Percentiles rank a stretch among this genome's conserved stretches.
Conservation (phyloP, 2,329 filamentous ascomycete species). For the Chaetomiaceae sp. region DNA sequence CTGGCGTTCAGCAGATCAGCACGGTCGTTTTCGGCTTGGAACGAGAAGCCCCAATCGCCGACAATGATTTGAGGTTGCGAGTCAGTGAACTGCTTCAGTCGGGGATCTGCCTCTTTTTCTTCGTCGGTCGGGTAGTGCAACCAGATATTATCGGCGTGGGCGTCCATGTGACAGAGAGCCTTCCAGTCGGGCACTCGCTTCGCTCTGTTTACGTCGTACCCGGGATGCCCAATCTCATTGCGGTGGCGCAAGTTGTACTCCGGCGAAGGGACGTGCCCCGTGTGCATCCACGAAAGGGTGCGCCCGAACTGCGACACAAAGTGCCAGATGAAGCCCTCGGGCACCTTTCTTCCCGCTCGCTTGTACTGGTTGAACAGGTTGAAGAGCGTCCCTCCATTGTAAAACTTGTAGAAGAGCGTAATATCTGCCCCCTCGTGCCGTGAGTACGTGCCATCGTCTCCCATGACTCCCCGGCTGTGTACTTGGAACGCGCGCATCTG, state of each 20-base stretch:
- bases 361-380: neutral
- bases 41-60: slow-evolving; percentile 16
- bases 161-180: slow-evolving; percentile 15
- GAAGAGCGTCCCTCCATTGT: slow-evolving; percentile 14
- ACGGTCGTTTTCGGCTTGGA: slow-evolving; percentile 5
- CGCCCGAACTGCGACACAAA: slow-evolving; percentile 15
- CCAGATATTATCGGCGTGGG: slow-evolving; percentile 11
- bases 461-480: neutral
- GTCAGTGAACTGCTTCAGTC: slow-evolving; percentile 1
- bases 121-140: slow-evolving; percentile 17
- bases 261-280: neutral
- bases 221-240: neutral
- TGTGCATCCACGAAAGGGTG: slow-evolving; percentile 12
- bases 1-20: neutral
- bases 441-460: too few species aligned
- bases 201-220: neutral
- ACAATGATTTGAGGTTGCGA: slow-evolving; percentile 15
- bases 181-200: neutral
- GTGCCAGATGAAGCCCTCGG: slow-evolving; percentile 23
- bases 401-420: slow-evolving; percentile 19
- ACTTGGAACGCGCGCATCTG: slow-evolving; percentile 11
- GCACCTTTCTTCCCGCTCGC: neutral
- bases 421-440: neutral
- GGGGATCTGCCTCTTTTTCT: slow-evolving; percentile 8
- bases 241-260: neutral